A percentile compares a stretch with the other conserved stretches of the same genome.
These are phyloP conservation scores for Cyberlindnera xishuangbannaensis DNA, from an alignment of 805 yeast genomes.

Conservation along the genomic window DNA sequence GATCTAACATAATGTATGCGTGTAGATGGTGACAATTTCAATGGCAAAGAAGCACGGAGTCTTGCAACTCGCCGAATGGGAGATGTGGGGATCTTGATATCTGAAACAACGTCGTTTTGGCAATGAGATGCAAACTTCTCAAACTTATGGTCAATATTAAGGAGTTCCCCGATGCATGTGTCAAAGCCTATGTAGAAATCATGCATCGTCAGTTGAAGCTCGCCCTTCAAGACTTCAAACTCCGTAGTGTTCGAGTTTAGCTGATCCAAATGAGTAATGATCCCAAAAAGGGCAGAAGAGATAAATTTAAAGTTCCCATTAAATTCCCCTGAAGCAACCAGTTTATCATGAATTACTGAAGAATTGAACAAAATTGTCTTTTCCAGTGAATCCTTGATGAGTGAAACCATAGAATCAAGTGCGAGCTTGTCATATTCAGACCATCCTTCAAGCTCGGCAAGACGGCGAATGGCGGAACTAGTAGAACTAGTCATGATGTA, in stretches of 20 bases:
- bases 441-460: slow-evolving; percentile 57
- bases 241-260: slow-evolving; percentile 12
- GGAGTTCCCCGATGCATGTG: slow-evolving; percentile 25
- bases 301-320: slow-evolving; percentile 18
- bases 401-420: slow-evolving; percentile 35
- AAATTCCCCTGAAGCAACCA: slow-evolving; percentile 27
- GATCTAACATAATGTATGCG: slow-evolving; percentile 19
- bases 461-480: slow-evolving; percentile 37
- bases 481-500: slow-evolving; percentile 42
- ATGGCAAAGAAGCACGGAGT: slow-evolving; percentile 20
- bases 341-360: slow-evolving; percentile 48
- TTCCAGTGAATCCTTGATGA: slow-evolving; percentile 44
- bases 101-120: slow-evolving; percentile 19
- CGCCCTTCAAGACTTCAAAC: slow-evolving; percentile 13
- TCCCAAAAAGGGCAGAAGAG: slow-evolving; percentile 3
- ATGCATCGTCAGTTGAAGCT: slow-evolving; percentile 13
- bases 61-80: slow-evolving; percentile 21
- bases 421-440: slow-evolving; percentile 34
- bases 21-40: slow-evolving; percentile 17
- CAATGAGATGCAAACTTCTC: slow-evolving; percentile 27
- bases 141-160: slow-evolving; percentile 31
- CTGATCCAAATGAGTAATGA: slow-evolving; percentile 10
- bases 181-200: slow-evolving; percentile 22
- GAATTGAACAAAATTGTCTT: slow-evolving; percentile 51
- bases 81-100: slow-evolving; percentile 22